phyloP scores from a whole-genome alignment of 2,329 filamentous ascomycete species.

The Aspergillus japonicus region DNA sequence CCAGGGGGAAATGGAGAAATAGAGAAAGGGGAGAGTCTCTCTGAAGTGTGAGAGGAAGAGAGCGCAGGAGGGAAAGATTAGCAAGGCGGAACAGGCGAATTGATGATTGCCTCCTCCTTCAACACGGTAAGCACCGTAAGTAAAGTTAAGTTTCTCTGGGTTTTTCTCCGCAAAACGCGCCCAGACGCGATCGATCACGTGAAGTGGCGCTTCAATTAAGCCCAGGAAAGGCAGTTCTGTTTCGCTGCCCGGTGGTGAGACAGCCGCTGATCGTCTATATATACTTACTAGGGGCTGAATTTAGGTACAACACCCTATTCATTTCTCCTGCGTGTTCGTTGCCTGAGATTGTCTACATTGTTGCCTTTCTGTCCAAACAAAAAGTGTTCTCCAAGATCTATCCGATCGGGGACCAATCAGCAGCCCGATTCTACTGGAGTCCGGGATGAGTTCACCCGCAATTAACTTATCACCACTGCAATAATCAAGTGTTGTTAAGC shows the following conservation, averaged over 20 bases:
- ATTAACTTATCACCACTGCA: background rate
- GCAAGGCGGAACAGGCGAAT: background rate
- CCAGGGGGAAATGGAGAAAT: conserved; percentile 1
- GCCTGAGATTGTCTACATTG: no score
- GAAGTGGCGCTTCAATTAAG: conserved; percentile 24
- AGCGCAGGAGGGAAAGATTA: background rate
- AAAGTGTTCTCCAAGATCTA: background rate
- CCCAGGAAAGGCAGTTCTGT: conserved; percentile 1
- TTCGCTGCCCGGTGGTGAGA: background rate
- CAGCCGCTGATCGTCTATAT: no score
- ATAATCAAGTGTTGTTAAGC: background rate
- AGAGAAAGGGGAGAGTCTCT: background rate
- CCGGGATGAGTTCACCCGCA: conserved; percentile 6
- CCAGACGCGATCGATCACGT: conserved; percentile 25
- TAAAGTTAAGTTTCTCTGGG: conserved; percentile 13
- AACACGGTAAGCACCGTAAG: background rate
- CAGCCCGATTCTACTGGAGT: background rate
- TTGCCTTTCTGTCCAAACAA: no score
- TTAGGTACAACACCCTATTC: background rate
- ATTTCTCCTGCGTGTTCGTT: background rate
- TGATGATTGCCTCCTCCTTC: background rate
- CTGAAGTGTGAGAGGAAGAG: background rate
- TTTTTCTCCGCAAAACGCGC: conserved; percentile 22
- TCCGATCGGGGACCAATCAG: conserved; percentile 4
- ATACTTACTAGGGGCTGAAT: no score